Conservation (phyloP, 352 stramenopile species). For the Phytophthora pinifolia region DNA sequence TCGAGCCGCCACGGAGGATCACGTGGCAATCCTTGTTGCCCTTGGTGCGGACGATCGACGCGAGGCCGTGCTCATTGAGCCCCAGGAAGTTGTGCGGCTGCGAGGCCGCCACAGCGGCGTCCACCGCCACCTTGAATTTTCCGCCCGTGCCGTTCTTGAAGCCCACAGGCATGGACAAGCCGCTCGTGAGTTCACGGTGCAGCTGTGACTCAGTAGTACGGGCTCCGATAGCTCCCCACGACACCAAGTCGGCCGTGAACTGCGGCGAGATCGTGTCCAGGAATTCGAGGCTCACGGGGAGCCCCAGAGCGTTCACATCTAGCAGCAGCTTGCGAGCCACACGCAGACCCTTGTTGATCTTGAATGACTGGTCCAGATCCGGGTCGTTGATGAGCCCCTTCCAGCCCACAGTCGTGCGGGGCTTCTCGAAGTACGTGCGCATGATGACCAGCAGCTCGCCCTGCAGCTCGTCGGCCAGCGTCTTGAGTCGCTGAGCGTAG, state of each 20-base stretch:
- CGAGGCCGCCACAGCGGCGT: constrained; percentile 66
- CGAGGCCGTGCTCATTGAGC: constrained; percentile 79
- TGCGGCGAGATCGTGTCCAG: constrained; percentile 83
- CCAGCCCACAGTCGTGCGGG: constrained; percentile 81
- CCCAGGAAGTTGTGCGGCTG: constrained; percentile 82
- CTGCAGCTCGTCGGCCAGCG: constrained; percentile 51
- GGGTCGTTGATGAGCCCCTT: constrained; percentile 89
- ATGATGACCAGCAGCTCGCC: constrained; percentile 82
- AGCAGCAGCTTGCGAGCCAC: constrained; percentile 82
- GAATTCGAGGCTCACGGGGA: constrained; percentile 80
- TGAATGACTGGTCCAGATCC: constrained; percentile 80
- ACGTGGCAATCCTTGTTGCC: constrained; percentile 87
- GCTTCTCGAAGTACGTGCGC: constrained; percentile 90
- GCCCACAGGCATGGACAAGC: constrained; percentile 79
- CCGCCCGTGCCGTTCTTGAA: constrained; percentile 88
- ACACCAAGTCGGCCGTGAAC: constrained; percentile 78
- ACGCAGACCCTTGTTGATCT: constrained; percentile 89
- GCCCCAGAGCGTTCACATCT: constrained; percentile 77
- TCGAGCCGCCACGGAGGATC: constrained; percentile 74
- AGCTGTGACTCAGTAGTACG: constrained; percentile 85
- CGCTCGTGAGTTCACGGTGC: constrained; percentile 79
- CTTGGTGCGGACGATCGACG: constrained; percentile 83
- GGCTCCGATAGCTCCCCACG: constrained; percentile 83
- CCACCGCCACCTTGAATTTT: constrained; percentile 80
- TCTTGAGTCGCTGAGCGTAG: constrained; percentile 65